These are phyloP conservation scores for Mycena belliarum DNA, from an alignment of 768 basidiomycete genomes.

Conservation along the genomic window DNA sequence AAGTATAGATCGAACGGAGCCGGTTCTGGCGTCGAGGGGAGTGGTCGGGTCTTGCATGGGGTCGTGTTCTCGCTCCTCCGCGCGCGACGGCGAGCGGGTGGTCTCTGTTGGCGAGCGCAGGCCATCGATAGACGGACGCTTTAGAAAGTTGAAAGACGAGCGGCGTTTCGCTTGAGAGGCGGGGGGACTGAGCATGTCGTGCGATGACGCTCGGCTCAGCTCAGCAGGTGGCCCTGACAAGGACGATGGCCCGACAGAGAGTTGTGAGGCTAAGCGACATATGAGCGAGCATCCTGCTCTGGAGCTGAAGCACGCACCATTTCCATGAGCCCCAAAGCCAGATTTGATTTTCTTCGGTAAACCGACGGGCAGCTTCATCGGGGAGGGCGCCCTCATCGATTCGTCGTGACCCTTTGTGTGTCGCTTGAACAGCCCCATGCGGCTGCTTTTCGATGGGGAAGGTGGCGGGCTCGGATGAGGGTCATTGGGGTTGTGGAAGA, in stretches of 20 bases:
- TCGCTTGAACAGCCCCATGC: constrained; percentile 56
- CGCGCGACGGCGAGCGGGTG: constrained; percentile 18
- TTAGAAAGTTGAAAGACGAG: constrained; percentile 17
- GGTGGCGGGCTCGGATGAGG: constrained; percentile 40
- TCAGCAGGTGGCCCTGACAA: constrained; percentile 10
- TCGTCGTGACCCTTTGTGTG: constrained; percentile 44
- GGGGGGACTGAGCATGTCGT: constrained; percentile 19
- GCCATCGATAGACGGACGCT: constrained; percentile 37
- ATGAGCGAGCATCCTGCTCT: constrained; percentile 29
- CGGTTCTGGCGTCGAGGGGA: constrained; percentile 46
- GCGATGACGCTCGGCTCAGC: constrained; percentile 16
- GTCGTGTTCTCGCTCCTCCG: constrained; percentile 20
- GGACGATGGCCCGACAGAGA: constrained; percentile 23
- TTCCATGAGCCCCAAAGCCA: constrained; percentile 36
- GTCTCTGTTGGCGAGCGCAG: constrained; percentile 26
- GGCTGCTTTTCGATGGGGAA: constrained; percentile 49
- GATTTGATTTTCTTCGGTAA: constrained; percentile 57
- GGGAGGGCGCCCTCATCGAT: constrained; percentile 37
- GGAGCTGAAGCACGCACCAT: constrained; percentile 38
- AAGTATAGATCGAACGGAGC: constrained; percentile 71
- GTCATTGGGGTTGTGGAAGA: constrained; percentile 46
- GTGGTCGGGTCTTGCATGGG: constrained; percentile 33
- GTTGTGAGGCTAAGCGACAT: constrained; percentile 21
- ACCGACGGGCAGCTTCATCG: constrained; percentile 34
- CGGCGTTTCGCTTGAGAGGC: constrained; percentile 11